Evolutionary conservation across 2,329 filamentous ascomycete species (phyloP).

Genomic region (Penicillium griseofulvum): DNA sequence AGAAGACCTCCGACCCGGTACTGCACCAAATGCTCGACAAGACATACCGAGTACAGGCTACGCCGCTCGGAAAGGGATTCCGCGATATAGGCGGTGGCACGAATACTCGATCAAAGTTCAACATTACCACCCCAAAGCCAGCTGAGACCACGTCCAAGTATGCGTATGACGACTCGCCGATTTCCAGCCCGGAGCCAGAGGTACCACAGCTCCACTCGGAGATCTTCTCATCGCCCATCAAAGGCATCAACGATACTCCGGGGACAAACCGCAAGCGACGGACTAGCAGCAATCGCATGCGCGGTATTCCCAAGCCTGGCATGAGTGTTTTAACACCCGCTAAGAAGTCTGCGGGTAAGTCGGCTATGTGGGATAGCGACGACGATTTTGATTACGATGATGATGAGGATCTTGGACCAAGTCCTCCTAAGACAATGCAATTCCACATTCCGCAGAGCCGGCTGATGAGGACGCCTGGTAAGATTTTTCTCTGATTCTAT

Average conservation of each 20-base stretch:
- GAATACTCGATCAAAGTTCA: constrained; percentile 33
- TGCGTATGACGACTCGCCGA: constrained; percentile 50
- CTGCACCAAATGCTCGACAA: constrained; percentile 93
- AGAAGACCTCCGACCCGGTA: constrained; percentile 63
- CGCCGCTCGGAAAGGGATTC: constrained; percentile 65
- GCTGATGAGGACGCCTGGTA: constrained; percentile 50
- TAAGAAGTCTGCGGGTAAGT: constrained; percentile 31
- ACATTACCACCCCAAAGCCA: constrained; percentile 33
- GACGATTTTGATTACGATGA: constrained; percentile 58
- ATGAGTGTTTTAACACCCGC: constrained; percentile 80
- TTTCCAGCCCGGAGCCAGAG: constrained; percentile 73
- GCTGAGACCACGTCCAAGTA: constrained; percentile 28
- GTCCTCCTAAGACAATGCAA: constrained; percentile 74
- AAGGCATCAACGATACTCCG: constrained; percentile 33
- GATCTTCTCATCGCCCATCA: constrained; percentile 75
- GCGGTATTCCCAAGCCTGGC: constrained; percentile 66
- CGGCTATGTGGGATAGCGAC: constrained; percentile 69
- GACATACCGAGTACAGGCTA: constrained; percentile 90
- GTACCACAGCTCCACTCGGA: constrained; percentile 81
- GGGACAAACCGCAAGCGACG: constrained; percentile 45
- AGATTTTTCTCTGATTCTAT: constrained; percentile 9
- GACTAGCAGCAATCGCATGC: constrained; percentile 35
- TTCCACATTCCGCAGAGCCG: constrained; percentile 52
- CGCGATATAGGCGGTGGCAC: constrained; percentile 16
- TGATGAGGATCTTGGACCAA: constrained; percentile 65